phyloP scores from a whole-genome alignment of 2,329 filamentous ascomycete genomes.

The Dactylellina haptotyla region DNA sequence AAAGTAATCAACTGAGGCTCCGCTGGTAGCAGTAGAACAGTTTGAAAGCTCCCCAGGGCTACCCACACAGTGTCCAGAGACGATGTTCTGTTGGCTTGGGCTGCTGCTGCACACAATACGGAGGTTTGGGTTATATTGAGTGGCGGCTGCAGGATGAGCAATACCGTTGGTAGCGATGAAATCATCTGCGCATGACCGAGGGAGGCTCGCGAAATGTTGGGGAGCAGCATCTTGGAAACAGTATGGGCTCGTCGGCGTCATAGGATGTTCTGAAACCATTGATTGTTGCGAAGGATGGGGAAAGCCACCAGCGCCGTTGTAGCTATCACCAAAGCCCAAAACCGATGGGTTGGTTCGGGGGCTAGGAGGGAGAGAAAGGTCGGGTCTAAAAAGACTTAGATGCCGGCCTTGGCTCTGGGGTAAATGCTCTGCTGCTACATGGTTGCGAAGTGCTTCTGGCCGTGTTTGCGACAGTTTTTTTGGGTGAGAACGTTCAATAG shows the following conservation, averaged over 20 bases:
- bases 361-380: slow-evolving; percentile 42
- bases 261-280: slow-evolving; percentile 38
- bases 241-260: slow-evolving; percentile 46
- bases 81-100: slow-evolving; percentile 63
- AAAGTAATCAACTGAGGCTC: slow-evolving; percentile 68
- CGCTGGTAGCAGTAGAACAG: slow-evolving; percentile 67
- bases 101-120: slow-evolving; percentile 66
- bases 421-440: neutral
- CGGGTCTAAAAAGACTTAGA: slow-evolving; percentile 33
- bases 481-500: slow-evolving; percentile 5
- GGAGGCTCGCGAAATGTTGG: slow-evolving; percentile 34
- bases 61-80: slow-evolving; percentile 66
- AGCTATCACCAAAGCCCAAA: slow-evolving; percentile 31
- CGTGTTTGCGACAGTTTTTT: slow-evolving; percentile 16
- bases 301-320: slow-evolving; percentile 14
- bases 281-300: slow-evolving; percentile 25
- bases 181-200: slow-evolving; percentile 36
- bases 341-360: slow-evolving; percentile 19
- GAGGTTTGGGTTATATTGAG: slow-evolving; percentile 65
- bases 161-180: slow-evolving; percentile 63
- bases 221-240: slow-evolving; percentile 35
- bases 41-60: slow-evolving; percentile 71
- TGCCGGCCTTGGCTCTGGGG: slow-evolving; percentile 44
- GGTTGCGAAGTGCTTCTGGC: slow-evolving; percentile 24
- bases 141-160: slow-evolving; percentile 55